phyloP scores from a whole-genome alignment of 345 rosid genomes.

The Populus nigra region DNA sequence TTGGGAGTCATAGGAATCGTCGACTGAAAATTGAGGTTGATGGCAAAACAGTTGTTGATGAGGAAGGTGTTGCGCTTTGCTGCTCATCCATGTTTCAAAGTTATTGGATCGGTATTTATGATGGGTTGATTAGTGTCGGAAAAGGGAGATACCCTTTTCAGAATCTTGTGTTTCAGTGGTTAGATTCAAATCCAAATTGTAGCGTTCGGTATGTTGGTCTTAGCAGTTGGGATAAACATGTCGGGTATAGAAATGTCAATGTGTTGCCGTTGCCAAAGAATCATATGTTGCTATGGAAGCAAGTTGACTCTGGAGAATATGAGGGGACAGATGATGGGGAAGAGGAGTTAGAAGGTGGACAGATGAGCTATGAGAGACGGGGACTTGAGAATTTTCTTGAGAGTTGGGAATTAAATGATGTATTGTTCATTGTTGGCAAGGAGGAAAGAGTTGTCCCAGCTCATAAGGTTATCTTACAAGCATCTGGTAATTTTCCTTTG shows the following conservation, averaged over 20 bases:
- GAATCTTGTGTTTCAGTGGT: conserved; percentile 88
- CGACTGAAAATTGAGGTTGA: conserved; percentile 87
- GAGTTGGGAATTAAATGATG: conserved; percentile 77
- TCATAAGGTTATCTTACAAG: conserved; percentile 82
- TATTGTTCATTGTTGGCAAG: conserved; percentile 61
- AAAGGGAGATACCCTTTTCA: conserved; percentile 95
- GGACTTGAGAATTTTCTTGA: conserved; percentile 81
- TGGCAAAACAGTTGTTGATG: conserved; percentile 82
- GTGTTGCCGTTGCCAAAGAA: conserved; percentile 79
- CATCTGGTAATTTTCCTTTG: conserved; percentile 63
- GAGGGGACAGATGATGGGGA: conserved; percentile 46
- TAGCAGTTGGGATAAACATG: conserved; percentile 97
- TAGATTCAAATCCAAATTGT: conserved; percentile 78
- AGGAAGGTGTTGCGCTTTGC: conserved; percentile 67
- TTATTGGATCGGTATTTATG: conserved; percentile 91
- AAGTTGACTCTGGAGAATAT: conserved; percentile 58
- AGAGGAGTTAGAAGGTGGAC: conserved; percentile 45
- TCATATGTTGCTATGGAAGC: conserved; percentile 81
- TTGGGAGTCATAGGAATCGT: conserved; percentile 89
- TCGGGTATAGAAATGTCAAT: conserved; percentile 87
- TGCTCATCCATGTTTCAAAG: conserved; percentile 81
- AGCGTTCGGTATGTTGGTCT: conserved; percentile 79
- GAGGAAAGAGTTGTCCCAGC: conserved; percentile 73
- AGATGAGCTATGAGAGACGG: conserved; percentile 55
- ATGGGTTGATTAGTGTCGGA: conserved; percentile 85